Evolutionary conservation across 805 yeast genomes (phyloP), one percentile per base, ranked within the genome.

Genomic region (Barnettozyma botsteinii): DNA sequence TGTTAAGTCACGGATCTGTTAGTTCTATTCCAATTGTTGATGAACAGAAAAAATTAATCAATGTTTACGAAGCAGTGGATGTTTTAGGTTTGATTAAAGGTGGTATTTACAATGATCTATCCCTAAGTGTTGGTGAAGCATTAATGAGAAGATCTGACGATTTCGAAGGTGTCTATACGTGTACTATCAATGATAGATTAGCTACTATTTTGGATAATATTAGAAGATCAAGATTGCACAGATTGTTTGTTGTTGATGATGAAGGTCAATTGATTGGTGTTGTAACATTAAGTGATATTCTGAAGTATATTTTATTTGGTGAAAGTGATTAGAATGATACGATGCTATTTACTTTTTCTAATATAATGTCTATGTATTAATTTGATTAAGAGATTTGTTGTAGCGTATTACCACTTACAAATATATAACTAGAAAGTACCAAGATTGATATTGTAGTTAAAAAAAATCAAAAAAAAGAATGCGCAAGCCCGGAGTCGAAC

Each of bases 151-250:
- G 96, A 57, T 81, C 95, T 4, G 96, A 89, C 51, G 97, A 93
- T 59, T 93, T 91, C 54, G 98, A 93, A 62, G 98, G 99, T 43
- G 98, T 93, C 12, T 86, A 88, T 63, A 93, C 98, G 0, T 93
- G 98, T 64, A 86, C 97, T 0, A 71, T 79, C 49, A 74, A 79
- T 50, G 99, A 93, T 60, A 73, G 89, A 47, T 67, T 93, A 42
- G 82, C 91, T 46, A 86, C 95, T 13, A 83, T 93, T 42, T 74
- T 93, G 79, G 96, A 89, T 59, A 89, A 95, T 26, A 87, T 93
- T 44, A 76, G 97, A 54, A 84, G 88, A 52, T 81, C 95, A 25
- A 75, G 98, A 51, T 72, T 93, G 45, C 97, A 93, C 60, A 74
- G 99, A 60, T 73, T 93, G 56, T 86, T 89, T 55, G 88, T 93